Conservation (phyloP, 306 rosid species). For the Pueraria montana region DNA sequence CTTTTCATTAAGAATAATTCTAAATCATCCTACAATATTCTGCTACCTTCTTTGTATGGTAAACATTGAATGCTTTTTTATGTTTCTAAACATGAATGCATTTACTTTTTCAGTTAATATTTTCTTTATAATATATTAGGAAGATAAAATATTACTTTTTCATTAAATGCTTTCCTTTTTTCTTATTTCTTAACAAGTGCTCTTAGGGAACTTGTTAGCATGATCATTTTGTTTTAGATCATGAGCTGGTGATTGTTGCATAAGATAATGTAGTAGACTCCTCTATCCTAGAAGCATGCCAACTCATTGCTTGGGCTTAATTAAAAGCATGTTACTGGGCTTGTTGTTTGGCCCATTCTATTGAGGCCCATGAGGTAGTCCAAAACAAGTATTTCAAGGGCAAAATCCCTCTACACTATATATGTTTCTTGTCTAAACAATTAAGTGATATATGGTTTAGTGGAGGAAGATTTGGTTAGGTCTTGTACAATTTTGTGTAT, state of each 20-base stretch:
- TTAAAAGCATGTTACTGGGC: not conserved
- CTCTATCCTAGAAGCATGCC: not conserved
- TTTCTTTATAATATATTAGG: not conserved
- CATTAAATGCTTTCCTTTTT: not conserved
- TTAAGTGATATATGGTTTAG: not conserved
- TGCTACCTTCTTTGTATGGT: not conserved
- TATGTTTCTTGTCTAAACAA: not conserved
- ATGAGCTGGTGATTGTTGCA: not conserved
- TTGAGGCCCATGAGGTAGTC: not conserved
- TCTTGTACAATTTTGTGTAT: conserved; percentile 10
- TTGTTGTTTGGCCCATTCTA: not conserved
- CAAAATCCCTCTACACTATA: not conserved
- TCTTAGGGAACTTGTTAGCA: not conserved
- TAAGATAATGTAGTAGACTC: not conserved
- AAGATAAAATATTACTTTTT: not conserved
- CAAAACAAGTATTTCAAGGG: not conserved
- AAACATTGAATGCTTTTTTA: not conserved
- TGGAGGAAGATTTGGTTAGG: conserved; percentile 12
- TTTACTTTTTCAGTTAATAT: not conserved
- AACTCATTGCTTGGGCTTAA: not conserved
- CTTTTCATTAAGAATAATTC: not conserved
- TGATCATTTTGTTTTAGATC: not conserved
- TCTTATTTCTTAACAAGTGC: not conserved
- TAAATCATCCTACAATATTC: not conserved
- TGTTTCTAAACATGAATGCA: not conserved